Conservation (phyloP, 805 yeast genomes). For the Pichia cephalocereana region DNA sequence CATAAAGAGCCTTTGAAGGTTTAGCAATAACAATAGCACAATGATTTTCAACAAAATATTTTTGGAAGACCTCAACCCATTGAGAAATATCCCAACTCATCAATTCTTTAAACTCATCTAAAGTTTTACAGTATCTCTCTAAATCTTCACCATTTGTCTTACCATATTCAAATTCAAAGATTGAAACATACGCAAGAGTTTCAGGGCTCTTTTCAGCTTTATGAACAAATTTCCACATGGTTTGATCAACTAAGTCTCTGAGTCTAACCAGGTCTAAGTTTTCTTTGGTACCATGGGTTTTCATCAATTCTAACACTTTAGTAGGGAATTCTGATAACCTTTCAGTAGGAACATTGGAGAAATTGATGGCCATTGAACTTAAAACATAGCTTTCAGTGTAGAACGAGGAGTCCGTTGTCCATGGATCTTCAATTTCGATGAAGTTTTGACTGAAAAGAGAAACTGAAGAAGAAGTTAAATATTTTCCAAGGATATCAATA, state of each 20-base stretch:
- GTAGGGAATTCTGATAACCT: conserved; percentile 44
- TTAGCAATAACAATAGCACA: conserved; percentile 59
- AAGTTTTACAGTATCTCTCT: conserved; percentile 40
- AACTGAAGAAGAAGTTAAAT: conserved; percentile 68
- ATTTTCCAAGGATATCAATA: conserved; percentile 58
- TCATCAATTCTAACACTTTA: conserved; percentile 41
- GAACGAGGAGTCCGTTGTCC: conserved; percentile 61
- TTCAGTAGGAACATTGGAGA: conserved; percentile 72
- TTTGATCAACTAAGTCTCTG: conserved; percentile 58
- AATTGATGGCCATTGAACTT: conserved; percentile 46
- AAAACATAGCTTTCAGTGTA: conserved; percentile 67
- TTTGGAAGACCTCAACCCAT: conserved; percentile 54
- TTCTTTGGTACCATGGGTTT: conserved; percentile 38
- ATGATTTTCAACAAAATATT: conserved; percentile 49
- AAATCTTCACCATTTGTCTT: conserved; percentile 50
- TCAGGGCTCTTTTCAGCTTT: conserved; percentile 57
- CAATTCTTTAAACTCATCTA: conserved; percentile 53
- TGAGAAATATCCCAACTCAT: conserved; percentile 50
- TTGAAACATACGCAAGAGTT: conserved; percentile 54
- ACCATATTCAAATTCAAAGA: conserved; percentile 77
- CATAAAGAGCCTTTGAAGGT: conserved; percentile 61
- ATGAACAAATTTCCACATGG: conserved; percentile 50
- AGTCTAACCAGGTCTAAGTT: conserved; percentile 57
- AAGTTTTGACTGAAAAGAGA: conserved; percentile 63
- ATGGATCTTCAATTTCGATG: conserved; percentile 76